Base-by-base conservation (phyloP, 352 stramenopile species). In the Phytophthora citricola region DNA sequence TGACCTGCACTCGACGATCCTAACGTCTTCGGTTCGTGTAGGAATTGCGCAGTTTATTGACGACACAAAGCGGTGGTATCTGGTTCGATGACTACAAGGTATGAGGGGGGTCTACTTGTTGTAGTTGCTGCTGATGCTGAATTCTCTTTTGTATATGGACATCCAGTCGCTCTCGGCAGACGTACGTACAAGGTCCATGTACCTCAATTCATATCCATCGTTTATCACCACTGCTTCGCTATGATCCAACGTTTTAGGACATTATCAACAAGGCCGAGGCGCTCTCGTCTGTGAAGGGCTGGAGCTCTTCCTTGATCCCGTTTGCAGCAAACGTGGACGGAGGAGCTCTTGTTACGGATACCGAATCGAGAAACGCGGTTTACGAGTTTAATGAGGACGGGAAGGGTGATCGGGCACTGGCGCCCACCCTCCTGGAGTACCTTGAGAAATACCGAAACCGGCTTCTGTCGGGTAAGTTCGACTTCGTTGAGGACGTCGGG, bases 41-140 rank as follows among this genome's bases (percentile, higher is more conserved):
- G 81, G 71, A 81, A 20, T 49, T 94, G 15, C 81, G 76, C n/a
- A 86, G 73, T 38, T 58, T 95, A 27, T 31, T 94, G 14, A 79
- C 75, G 40, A 90, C 89, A 51, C 87, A 94, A 44, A 93, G 86
- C 29, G 83, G 87, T 2, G 85, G 85, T 5, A 79, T 95, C 27
- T 95, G 83, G 83, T 95, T 95, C 29, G 85, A 95, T 43, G 86
- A 92, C 48, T 95, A 88, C 73, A 89, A 87, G 73, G 79, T 84
- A 45, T 10, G 34, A 26, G 3, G 6, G 17, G 31, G 38, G 3
- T 5, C 1, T 63, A 31, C 11, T 56, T 2, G 7, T 41, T 44
- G 22, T 14, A 32, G 15, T 34, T 50, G 9, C 29, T 43, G 32
- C 29, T 64, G 48, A 73, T 41, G 17, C 17, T 0, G 27, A 46